Base-by-base conservation (phyloP, 2,329 filamentous ascomycete genomes). In the Phymatotrichopsis omnivora region DNA sequence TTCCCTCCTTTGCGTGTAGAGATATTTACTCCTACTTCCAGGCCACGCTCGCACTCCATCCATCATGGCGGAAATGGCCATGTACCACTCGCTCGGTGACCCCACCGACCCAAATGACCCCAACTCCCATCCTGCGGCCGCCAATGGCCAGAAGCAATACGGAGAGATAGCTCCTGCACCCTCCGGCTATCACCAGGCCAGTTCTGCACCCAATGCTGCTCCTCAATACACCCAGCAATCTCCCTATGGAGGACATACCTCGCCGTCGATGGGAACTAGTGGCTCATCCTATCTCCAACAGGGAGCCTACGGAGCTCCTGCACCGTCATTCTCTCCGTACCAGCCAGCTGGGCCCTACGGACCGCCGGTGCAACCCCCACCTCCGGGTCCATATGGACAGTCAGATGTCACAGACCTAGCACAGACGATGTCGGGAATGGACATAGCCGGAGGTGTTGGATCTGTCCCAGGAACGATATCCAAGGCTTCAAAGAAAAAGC, bases 51-150 rank as follows among this genome's bases (percentile, higher is more conserved):
- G 52, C 17, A 54, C 52, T 45, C 52, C 49, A 24, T 50, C 47
- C 53, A 62, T 54, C 55, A 76, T 76, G 73, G 68, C 71, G 58
- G 71, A 75, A 55, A 70, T 73, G 59, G 62, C 67, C 49, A 69
- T 70, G 61, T 76, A 72, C 57, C 71, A 76, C 57, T 64, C 70
- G 58, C 66, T 75, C 42, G 74, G 73, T 36, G 72, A 76, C 58
- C 71, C 70, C 57, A 69, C 73, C 61, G 68, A 73, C 47, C 72
- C 70, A 33, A 72, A 71, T 12, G 59, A 72, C 43, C 70, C 71
- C 28, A 65, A 68, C 38, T 68, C 72, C 45, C 72, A 69, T 14
- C 76, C 76, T 56, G 58, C 59, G 30, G 58, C 58, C 47, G 42
- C 52, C 12, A 36, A 45, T 25, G 55, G 50, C 24, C 45, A 32